phyloP scores from a whole-genome alignment of 306 rosid genomes.

The Mimosa pudica region DNA sequence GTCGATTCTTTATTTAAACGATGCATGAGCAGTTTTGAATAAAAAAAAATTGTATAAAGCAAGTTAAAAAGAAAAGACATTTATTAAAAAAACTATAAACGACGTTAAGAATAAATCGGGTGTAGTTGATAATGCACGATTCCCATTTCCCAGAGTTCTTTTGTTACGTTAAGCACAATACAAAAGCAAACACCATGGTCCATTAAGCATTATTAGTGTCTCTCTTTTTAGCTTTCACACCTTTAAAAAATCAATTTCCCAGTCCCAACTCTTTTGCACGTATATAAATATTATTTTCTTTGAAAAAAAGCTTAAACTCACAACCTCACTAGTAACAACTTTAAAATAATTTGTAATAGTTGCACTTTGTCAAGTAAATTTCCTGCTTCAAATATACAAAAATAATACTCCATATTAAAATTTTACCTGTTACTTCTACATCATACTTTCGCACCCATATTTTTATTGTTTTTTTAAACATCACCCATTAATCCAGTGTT shows the following conservation, averaged over 20 bases:
- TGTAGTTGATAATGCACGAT: slow-evolving; percentile 24
- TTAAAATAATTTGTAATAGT: too few relatives aligned
- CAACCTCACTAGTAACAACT: too few relatives aligned
- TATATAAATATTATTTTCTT: too few relatives aligned
- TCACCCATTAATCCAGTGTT: too few relatives aligned
- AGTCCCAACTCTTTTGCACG: too few relatives aligned
- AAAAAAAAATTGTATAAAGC: not conserved
- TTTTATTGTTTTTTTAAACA: too few relatives aligned
- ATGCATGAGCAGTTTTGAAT: not conserved
- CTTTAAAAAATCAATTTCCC: not conserved
- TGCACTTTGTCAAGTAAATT: too few relatives aligned
- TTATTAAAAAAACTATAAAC: not conserved
- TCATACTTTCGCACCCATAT: too few relatives aligned
- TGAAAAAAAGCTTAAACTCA: too few relatives aligned
- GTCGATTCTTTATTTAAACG: not conserved
- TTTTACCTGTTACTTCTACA: too few relatives aligned
- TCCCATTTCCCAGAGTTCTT: slow-evolving; percentile 16
- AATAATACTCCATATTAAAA: too few relatives aligned
- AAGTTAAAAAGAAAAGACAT: not conserved
- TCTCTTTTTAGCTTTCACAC: slow-evolving; percentile 21
- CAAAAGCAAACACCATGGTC: slow-evolving; percentile 33
- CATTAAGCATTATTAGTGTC: slow-evolving; percentile 41
- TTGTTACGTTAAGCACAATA: slow-evolving; percentile 36
- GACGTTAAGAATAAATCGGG: slow-evolving; percentile 20
- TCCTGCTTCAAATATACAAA: not conserved